Percentiles rank a stretch among this genome's conserved stretches.
These are phyloP conservation scores for Puccinia horiana DNA, from an alignment of 1,284 basidiomycete genomes.

Conservation along the genomic window DNA sequence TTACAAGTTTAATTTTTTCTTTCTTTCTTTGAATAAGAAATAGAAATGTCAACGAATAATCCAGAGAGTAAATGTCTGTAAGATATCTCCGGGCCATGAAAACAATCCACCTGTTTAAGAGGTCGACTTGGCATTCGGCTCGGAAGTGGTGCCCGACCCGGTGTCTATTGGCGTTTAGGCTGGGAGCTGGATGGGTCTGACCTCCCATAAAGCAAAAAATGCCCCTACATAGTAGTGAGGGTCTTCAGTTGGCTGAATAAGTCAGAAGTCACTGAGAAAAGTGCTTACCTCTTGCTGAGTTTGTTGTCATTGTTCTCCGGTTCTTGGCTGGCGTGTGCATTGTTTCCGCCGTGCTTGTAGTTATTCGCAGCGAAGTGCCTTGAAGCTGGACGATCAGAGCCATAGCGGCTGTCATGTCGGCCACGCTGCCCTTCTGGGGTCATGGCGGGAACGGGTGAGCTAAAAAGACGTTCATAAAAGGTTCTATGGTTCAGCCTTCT, in stretches of 20 bases:
- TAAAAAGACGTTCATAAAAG: neutral
- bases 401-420: neutral
- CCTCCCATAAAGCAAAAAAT: neutral
- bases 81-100: neutral
- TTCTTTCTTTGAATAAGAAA: no score
- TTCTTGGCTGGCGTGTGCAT: neutral
- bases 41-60: no score
- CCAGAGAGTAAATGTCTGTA: neutral
- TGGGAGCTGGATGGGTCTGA: neutral
- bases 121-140: neutral
- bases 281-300: neutral
- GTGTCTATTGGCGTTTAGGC: neutral
- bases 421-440: neutral
- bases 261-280: neutral
- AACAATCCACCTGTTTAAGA: neutral
- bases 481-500: neutral
- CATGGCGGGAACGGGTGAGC: neutral
- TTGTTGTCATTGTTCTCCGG: neutral
- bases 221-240: neutral
- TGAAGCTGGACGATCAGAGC: neutral
- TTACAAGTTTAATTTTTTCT: no score
- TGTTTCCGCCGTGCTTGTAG: neutral
- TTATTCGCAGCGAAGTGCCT: slow-evolving; percentile 2
- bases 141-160: neutral
- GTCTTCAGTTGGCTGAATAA: neutral